A percentile compares a stretch with the other conserved stretches of the same genome.
phyloP scores from a whole-genome alignment of 768 basidiomycete species.

The Pilatotrama ljubarskyi region DNA sequence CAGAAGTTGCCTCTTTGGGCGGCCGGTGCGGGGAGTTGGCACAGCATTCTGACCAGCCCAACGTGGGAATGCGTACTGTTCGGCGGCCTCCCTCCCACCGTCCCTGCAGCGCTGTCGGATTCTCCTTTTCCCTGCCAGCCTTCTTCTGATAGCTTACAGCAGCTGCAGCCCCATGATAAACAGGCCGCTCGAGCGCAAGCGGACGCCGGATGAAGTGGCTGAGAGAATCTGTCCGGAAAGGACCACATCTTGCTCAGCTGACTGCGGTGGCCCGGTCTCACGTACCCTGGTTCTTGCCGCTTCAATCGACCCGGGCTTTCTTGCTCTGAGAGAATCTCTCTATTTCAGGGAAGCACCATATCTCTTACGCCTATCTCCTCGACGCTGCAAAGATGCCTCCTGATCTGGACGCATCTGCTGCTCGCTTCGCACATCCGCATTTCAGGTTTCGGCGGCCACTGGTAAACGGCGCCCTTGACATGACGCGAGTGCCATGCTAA shows the following conservation, averaged over 20 bases:
- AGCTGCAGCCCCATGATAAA: background rate
- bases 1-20: conserved; percentile 3
- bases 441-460: background rate
- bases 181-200: too few species aligned
- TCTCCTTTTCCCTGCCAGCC: background rate
- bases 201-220: background rate
- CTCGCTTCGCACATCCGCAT: background rate
- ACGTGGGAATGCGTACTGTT: background rate
- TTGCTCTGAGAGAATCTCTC: conserved; percentile 5
- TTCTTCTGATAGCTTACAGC: background rate
- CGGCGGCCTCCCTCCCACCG: background rate
- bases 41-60: background rate
- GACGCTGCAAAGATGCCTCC: background rate
- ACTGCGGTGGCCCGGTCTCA: background rate
- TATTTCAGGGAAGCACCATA: background rate
- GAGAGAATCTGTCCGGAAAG: conserved; percentile 9
- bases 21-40: background rate
- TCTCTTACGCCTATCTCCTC: background rate
- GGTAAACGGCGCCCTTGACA: background rate
- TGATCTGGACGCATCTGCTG: background rate
- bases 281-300: background rate
- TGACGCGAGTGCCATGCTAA: too few species aligned
- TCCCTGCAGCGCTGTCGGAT: background rate
- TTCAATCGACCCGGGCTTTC: background rate
- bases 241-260: conserved; percentile 2